phyloP scores from a whole-genome alignment of 768 basidiomycete genomes.

The Amanita polypyramis region DNA sequence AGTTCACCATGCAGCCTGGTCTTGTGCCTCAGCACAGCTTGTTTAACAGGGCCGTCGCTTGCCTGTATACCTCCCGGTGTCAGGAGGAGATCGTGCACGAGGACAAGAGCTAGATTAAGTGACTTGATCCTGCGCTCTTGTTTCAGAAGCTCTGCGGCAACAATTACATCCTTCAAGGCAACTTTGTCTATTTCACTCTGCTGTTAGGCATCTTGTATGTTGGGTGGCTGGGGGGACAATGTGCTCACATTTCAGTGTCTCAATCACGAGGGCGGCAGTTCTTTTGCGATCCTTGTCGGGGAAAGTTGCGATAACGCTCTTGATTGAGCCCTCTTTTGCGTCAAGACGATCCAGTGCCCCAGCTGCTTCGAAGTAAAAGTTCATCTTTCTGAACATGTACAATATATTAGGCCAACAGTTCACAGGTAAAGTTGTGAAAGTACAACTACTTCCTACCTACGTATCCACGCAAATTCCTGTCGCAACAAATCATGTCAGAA shows the following conservation, averaged over 20 bases:
- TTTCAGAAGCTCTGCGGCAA: conserved; percentile 53
- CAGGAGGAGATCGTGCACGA: conserved; percentile 86
- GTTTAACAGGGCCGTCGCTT: conserved; percentile 83
- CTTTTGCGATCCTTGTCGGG: conserved; percentile 69
- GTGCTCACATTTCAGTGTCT: conserved; percentile 86
- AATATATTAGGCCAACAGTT: conserved; percentile 1
- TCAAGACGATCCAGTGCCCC: conserved; percentile 78
- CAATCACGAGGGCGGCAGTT: conserved; percentile 80
- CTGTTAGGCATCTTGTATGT: background rate
- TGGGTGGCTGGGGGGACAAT: conserved; percentile 5
- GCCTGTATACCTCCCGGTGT: conserved; percentile 74
- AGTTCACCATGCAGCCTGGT: conserved; percentile 83
- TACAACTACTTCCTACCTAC: background rate
- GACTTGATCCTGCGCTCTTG: conserved; percentile 76
- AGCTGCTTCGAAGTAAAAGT: conserved; percentile 92
- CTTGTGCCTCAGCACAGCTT: conserved; percentile 80
- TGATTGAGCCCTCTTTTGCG: conserved; percentile 86
- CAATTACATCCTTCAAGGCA: conserved; percentile 61
- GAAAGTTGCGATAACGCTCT: conserved; percentile 65
- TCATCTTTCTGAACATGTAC: conserved; percentile 43
- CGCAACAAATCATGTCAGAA: background rate
- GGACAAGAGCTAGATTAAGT: conserved; percentile 65
- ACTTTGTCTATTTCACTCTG: conserved; percentile 51
- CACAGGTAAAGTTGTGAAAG: background rate
- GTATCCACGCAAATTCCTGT: background rate